Conservation (phyloP, 306 rosid species). For the Neltuma alba region DNA sequence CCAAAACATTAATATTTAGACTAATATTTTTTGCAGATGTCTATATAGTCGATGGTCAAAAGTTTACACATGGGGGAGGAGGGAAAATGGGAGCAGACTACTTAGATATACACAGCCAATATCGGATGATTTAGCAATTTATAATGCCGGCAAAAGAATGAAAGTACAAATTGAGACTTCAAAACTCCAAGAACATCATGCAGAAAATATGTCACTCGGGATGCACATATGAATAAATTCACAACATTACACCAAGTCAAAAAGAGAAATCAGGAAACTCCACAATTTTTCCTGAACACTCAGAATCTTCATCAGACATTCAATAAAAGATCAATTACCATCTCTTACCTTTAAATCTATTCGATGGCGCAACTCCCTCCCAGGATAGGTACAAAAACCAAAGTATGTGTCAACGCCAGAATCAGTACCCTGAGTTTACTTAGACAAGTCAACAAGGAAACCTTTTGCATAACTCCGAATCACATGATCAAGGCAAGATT, state of each 20-base stretch:
- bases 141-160: not conserved
- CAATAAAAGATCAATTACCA: not conserved
- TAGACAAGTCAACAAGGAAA: conserved; percentile 29
- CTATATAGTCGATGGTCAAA: not conserved
- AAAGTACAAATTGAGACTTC: not conserved
- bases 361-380: conserved; percentile 82
- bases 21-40: not conserved
- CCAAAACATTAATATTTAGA: conserved; percentile 19
- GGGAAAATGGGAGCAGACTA: not conserved
- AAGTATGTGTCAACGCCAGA: conserved; percentile 93
- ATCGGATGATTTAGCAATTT: conserved; percentile 2
- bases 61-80: not conserved
- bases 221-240: not conserved
- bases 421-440: conserved; percentile 68
- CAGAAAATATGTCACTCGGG: not conserved
- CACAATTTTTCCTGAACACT: not conserved
- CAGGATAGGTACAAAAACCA: conserved; percentile 89
- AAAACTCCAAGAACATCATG: not conserved
- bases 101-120: not conserved
- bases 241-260: not conserved
- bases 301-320: conserved; percentile 10
- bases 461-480: not conserved
- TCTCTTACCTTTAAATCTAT: conserved; percentile 81
- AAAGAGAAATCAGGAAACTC: not conserved
- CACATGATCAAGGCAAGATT: not conserved